phyloP scores from a whole-genome alignment of 768 basidiomycete genomes.

The Pisolithus sp. region DNA sequence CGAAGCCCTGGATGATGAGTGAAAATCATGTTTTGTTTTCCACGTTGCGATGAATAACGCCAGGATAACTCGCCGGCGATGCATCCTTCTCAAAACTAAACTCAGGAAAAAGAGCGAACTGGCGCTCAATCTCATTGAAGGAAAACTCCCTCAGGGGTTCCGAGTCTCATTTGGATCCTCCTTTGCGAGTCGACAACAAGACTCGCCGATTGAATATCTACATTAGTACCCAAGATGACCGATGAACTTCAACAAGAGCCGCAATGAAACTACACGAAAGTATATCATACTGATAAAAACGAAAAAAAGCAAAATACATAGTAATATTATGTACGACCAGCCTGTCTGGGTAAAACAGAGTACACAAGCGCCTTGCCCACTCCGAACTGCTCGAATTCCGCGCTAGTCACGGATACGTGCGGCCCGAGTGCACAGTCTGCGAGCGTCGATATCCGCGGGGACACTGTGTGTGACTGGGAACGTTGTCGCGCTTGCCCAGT shows the following conservation, averaged over 20 bases:
- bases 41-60: background rate
- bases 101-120: conserved; percentile 83
- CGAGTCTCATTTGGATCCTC: no score
- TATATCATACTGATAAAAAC: background rate
- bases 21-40: conserved; percentile 40
- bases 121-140: conserved; percentile 79
- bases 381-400: conserved; percentile 44
- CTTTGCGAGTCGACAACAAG: no score
- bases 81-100: conserved; percentile 61
- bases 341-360: conserved; percentile 21
- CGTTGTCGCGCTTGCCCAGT: background rate
- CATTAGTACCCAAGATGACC: background rate
- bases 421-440: conserved; percentile 1
- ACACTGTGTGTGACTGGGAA: background rate
- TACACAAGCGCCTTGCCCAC: conserved; percentile 60
- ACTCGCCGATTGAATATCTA: background rate
- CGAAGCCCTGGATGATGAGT: conserved; percentile 61
- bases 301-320: background rate
- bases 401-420: conserved; percentile 22
- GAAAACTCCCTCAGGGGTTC: no score
- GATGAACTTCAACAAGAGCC: background rate
- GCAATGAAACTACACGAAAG: background rate
- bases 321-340: background rate
- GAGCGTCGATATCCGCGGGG: background rate
- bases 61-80: conserved; percentile 62